Evolutionary conservation across 495 filamentous ascomycete species (phyloP).

Genomic region (Aspergillus homomorphus): DNA sequence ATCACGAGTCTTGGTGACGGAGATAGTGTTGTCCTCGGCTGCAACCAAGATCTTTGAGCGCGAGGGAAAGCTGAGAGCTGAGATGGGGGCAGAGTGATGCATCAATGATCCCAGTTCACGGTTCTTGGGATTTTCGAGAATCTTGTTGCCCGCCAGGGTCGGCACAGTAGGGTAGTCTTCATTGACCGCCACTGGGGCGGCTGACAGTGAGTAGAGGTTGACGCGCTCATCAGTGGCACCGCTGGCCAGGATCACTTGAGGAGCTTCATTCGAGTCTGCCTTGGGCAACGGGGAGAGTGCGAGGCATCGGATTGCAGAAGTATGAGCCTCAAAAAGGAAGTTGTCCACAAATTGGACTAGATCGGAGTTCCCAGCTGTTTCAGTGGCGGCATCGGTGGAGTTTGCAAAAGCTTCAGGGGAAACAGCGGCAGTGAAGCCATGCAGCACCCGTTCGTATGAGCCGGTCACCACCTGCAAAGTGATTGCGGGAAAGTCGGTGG

Average conservation of each 20-base stretch:
- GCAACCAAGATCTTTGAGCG: constrained; percentile 81
- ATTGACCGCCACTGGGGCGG: constrained; percentile 52
- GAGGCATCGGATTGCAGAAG: constrained; percentile 83
- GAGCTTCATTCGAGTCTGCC: constrained; percentile 44
- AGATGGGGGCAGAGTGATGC: constrained; percentile 80
- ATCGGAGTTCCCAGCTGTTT: constrained; percentile 24
- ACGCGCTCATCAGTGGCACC: constrained; percentile 91
- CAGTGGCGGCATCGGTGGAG: constrained; percentile 15
- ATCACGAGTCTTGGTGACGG: constrained; percentile 80
- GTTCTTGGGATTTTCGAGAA: constrained; percentile 79
- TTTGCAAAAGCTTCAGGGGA: constrained; percentile 30
- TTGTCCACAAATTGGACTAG: constrained; percentile 77
- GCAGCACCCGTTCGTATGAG: constrained; percentile 90
- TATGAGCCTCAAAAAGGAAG: constrained; percentile 93
- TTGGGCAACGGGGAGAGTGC: constrained; percentile 78
- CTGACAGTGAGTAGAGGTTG: constrained; percentile 89
- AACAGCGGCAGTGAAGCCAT: constrained; percentile 81
- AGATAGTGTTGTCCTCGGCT: constrained; percentile 83
- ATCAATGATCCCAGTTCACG: constrained; percentile 81
- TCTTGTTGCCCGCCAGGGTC: constrained; percentile 62
- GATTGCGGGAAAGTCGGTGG: constrained; percentile 32
- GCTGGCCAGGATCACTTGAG: constrained; percentile 81
- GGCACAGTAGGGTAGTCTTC: constrained; percentile 50
- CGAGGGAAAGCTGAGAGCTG: constrained; percentile 75
- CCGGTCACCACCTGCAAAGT: constrained; percentile 87